A percentile compares a stretch with the other conserved stretches of the same genome.
phyloP scores from a whole-genome alignment of 495 filamentous ascomycete genomes.

The Aspergillus panamensis region DNA sequence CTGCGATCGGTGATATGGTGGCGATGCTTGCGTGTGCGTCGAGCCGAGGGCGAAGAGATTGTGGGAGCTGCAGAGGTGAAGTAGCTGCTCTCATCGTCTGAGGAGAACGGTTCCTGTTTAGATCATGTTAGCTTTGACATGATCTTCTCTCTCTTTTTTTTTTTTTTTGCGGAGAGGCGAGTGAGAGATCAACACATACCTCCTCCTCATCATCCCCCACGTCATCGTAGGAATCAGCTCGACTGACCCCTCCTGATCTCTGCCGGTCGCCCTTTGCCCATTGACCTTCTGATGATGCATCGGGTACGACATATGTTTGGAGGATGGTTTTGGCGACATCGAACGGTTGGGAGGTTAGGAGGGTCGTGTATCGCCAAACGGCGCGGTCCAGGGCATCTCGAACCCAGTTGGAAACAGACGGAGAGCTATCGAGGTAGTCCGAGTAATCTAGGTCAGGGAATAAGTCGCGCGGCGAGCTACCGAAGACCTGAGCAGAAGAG shows the following conservation, averaged over 20 bases:
- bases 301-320: conserved; percentile 64
- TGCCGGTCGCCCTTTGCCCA: conserved; percentile 24
- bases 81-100: conserved; percentile 81
- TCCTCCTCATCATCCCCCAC: conserved; percentile 30
- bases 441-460: conserved; percentile 86
- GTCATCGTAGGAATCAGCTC: conserved; percentile 35
- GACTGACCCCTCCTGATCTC: conserved; percentile 27
- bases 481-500: conserved; percentile 49
- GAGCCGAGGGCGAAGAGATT: conserved; percentile 52
- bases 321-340: conserved; percentile 92
- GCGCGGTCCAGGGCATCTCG: conserved; percentile 73
- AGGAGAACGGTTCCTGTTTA: conserved; percentile 44
- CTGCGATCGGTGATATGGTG: conserved; percentile 49
- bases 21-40: conserved; percentile 41
- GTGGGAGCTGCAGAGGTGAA: conserved; percentile 72
- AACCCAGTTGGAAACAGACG: conserved; percentile 66
- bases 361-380: conserved; percentile 78
- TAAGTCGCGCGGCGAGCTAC: conserved; percentile 76
- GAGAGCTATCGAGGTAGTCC: conserved; percentile 77
- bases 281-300: conserved; percentile 32
- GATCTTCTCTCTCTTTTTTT: conserved; percentile 5
- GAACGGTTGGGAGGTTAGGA: conserved; percentile 89
- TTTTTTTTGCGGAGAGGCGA: neutral
- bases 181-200: conserved; percentile 18
- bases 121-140: conserved; percentile 8